Evolutionary conservation across 106 monocot genomes (phyloP).

Genomic region (Allium sativum): DNA sequence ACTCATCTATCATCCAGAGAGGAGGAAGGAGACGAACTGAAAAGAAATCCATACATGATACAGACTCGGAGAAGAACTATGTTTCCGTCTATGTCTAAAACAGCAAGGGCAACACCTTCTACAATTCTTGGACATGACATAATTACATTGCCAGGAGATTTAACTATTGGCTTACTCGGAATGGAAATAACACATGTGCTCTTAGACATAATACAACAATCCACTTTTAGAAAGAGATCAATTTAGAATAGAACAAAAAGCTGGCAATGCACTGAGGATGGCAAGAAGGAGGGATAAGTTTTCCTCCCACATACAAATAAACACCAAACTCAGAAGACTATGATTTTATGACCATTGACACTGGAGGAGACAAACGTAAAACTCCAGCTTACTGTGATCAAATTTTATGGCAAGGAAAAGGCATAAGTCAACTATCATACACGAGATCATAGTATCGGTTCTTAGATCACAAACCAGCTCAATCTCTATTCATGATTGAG

Average conservation of each 20-base stretch:
- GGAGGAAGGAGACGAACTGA: conserved; percentile 36
- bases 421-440: conserved; percentile 51
- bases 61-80: conserved; percentile 41
- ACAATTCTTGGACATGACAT: conserved; percentile 47
- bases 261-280: conserved; percentile 31
- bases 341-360: conserved; percentile 13
- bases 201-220: conserved; percentile 11
- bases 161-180: conserved; percentile 14
- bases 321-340: conserved; percentile 26
- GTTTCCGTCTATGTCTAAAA: conserved; percentile 7
- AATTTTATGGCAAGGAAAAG: conserved; percentile 47
- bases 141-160: background rate
- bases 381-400: conserved; percentile 60
- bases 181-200: conserved; percentile 6
- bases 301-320: conserved; percentile 51
- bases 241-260: conserved; percentile 28
- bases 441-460: conserved; percentile 5
- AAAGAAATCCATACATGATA: conserved; percentile 36
- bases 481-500: conserved; percentile 33
- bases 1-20: conserved; percentile 50
- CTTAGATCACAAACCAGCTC: conserved; percentile 46
- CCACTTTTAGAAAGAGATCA: conserved; percentile 26
- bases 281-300: conserved; percentile 37
- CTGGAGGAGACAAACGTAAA: conserved; percentile 22
- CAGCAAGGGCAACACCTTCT: conserved; percentile 5